Base-by-base conservation (phyloP, 371 early-diverging fungal genomes). In the Batrachochytrium dendrobatidis region DNA sequence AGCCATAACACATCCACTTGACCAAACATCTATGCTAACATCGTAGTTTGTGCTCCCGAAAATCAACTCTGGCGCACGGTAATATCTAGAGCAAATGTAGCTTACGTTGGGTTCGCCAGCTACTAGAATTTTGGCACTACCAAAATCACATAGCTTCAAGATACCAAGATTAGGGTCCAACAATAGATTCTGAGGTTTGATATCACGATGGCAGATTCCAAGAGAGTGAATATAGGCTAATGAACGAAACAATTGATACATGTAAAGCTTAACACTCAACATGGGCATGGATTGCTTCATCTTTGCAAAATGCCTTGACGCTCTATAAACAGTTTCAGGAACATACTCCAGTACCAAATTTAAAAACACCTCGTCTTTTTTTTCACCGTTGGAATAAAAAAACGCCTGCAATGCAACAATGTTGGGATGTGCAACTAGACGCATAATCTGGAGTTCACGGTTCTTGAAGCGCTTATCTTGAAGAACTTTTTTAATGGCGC, bases 1-100 rank as follows among this genome's bases (percentile, higher is more conserved):
- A 6, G 95, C 95, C 89, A 99, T 94, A n/a, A 99, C 99, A 69
- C 99, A 99, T 28, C 95, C 99, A 4, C 94, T 82, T 24, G 98
- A 97, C 99, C 99, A 99, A 26, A 99, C 87, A 73, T 99, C 96
- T 64, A 98, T 95, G 58, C 83, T 84, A 59, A 86, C 84, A 26
- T 88, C 89, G 78, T 99, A 99, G 72, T 89, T 89, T 49, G 90
- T 91, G 39, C 92, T 89, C n/a, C 94, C 96, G 73, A 99, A 92
- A 43, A 99, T 94, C 54, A 97, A 83, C 80, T 99, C 99, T 1
- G 99, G 99, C 18, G 98, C 96, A 52, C 99, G 84, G 78, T 99
- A 99, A 75, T 95, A 98, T 62, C 99, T 84, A 28, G 99, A 97
- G 74, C 99, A 98, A 53, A 99, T 96, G 73, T 99, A 98, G 53